phyloP scores from a whole-genome alignment of 352 stramenopile genomes.

The Pythium insidiosum region DNA sequence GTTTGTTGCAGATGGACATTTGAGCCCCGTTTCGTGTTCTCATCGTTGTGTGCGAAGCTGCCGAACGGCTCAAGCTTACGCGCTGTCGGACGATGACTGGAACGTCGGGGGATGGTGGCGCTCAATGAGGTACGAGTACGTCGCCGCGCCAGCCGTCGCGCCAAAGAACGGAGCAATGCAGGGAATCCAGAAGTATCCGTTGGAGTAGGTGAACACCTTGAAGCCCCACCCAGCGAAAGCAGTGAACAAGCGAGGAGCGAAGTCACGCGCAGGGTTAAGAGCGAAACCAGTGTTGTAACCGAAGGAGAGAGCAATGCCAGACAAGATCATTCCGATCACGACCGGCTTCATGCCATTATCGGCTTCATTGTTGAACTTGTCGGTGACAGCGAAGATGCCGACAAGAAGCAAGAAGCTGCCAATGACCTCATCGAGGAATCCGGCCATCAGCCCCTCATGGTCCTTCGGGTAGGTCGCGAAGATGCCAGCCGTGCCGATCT shows the following conservation, averaged over 20 bases:
- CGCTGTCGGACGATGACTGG: slow-evolving; percentile 23
- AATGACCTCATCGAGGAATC: slow-evolving; percentile 56
- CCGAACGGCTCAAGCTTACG: too few species aligned
- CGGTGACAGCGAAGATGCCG: slow-evolving; percentile 57
- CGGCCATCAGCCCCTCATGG: slow-evolving; percentile 45
- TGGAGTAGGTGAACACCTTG: slow-evolving; percentile 56
- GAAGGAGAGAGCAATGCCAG: slow-evolving; percentile 69
- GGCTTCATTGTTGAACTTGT: slow-evolving; percentile 68
- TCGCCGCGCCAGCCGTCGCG: slow-evolving; percentile 42
- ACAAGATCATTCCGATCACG: slow-evolving; percentile 64
- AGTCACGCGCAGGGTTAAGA: slow-evolving; percentile 65
- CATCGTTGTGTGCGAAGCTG: too few species aligned
- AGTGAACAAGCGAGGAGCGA: slow-evolving; percentile 59
- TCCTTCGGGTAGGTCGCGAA: slow-evolving; percentile 70
- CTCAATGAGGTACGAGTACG: slow-evolving; percentile 59
- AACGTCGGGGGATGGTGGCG: slow-evolving; percentile 50
- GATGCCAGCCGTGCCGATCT: slow-evolving; percentile 54
- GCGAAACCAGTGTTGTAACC: slow-evolving; percentile 76
- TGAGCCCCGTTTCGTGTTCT: not conserved
- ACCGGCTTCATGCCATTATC: slow-evolving; percentile 58
- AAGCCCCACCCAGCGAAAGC: slow-evolving; percentile 50
- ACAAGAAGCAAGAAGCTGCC: slow-evolving; percentile 52
- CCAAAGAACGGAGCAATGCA: slow-evolving; percentile 65
- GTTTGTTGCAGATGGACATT: slow-evolving; percentile 1
- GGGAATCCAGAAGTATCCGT: slow-evolving; percentile 75